Evolutionary conservation across 164 flowering plant genomes (phyloP).

Genomic region (Aristolochia fimbriata): DNA sequence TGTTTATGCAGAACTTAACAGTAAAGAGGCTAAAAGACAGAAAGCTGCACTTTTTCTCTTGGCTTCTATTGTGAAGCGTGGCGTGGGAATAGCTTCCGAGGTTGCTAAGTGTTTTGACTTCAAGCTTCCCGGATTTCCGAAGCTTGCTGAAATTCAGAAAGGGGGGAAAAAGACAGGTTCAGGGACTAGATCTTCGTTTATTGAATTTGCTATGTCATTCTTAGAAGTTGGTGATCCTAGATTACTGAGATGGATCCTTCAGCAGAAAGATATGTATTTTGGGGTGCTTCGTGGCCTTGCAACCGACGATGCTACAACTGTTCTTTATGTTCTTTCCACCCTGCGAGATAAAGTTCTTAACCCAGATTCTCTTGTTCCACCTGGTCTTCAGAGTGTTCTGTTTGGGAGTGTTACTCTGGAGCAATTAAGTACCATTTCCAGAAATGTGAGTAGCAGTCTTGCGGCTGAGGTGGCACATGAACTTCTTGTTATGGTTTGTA

Average conservation of each 20-base stretch:
- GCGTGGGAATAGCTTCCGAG: conserved; percentile 72
- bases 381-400: conserved; percentile 79
- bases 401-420: conserved; percentile 88
- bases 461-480: conserved; percentile 51
- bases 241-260: conserved; percentile 70
- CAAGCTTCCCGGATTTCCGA: conserved; percentile 40
- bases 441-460: conserved; percentile 33
- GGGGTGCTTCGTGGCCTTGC: conserved; percentile 74
- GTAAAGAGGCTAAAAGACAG: conserved; percentile 55
- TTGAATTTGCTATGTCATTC: conserved; percentile 85
- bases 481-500: conserved; percentile 64
- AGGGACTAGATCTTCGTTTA: conserved; percentile 50
- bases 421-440: conserved; percentile 50
- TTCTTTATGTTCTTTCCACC: conserved; percentile 55
- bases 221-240: conserved; percentile 81
- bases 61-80: conserved; percentile 72
- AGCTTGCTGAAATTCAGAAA: conserved; percentile 41
- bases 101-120: conserved; percentile 72
- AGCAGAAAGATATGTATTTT: conserved; percentile 73
- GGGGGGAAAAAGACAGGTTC: conserved; percentile 27
- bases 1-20: conserved; percentile 54
- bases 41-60: conserved; percentile 51
- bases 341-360: conserved; percentile 61
- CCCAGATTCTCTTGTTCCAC: conserved; percentile 63
- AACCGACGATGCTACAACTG: conserved; percentile 64